These are phyloP conservation scores for Vanrija sp. DNA, from an alignment of 1,284 basidiomycete genomes.

Conservation along the genomic window DNA sequence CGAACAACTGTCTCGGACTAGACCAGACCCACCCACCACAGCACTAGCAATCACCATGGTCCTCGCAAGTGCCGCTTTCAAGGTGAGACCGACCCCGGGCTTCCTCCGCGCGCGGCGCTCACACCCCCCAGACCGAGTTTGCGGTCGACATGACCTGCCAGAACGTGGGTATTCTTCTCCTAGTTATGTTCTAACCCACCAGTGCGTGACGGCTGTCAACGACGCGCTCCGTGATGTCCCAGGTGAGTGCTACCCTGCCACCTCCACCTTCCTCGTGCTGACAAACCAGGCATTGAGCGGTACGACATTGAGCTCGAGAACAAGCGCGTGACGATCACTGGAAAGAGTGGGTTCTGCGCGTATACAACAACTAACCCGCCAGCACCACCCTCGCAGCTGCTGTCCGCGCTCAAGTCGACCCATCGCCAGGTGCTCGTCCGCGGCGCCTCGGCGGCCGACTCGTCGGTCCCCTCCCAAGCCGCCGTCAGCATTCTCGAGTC, in stretches of 20 bases:
- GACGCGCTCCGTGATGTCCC: conserved; percentile 32
- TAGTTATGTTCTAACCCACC: neutral
- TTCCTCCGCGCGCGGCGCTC: neutral
- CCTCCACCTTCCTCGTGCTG: neutral
- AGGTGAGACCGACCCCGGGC: conserved; percentile 18
- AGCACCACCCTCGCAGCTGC: conserved; percentile 48
- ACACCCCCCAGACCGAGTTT: conserved; percentile 44
- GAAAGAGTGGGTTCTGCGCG: conserved; percentile 33
- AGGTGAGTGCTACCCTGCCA: conserved; percentile 16
- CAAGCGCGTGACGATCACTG: conserved; percentile 47
- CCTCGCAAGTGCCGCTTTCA: conserved; percentile 34
- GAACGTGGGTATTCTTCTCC: conserved; percentile 26
- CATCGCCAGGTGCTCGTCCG: conserved; percentile 50
- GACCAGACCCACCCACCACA: too few relatives aligned
- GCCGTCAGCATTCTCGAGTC: conserved; percentile 50
- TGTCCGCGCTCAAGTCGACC: conserved; percentile 46
- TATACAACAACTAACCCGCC: neutral
- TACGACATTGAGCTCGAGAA: conserved; percentile 48
- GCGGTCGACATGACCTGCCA: conserved; percentile 51
- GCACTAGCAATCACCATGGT: conserved; percentile 18
- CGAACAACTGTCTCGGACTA: too few relatives aligned
- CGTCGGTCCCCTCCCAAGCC: conserved; percentile 29
- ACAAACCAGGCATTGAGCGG: conserved; percentile 39
- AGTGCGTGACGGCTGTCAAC: conserved; percentile 47
- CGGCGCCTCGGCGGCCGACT: conserved; percentile 35